Base-by-base conservation (phyloP, 371 early-diverging fungal genomes). In the Mucor irregularis region DNA sequence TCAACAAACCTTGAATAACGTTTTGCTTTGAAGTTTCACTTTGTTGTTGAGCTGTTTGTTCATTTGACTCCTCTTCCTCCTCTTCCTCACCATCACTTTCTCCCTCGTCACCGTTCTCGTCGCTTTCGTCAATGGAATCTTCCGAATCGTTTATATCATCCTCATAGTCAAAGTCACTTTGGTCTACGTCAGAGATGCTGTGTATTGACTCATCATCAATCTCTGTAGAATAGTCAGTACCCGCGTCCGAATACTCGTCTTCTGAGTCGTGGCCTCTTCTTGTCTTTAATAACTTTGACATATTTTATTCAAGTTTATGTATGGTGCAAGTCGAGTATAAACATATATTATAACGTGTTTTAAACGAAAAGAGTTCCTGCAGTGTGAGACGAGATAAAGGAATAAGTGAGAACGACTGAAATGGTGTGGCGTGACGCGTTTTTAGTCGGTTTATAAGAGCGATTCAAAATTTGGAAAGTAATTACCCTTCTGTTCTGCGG, bases 201-300 rank as follows among this genome's bases (percentile, higher is more conserved):
- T n/a, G n/a, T n/a, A n/a, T n/a, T n/a, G 34, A 26, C 1, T 26
- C 26, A 1, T 44, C 48, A 2, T 48, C 48, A 3, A 11, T 24
- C 3, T 3, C 7, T 16, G 22, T 10, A 33, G 21, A 1, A 31
- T 31, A 22, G 24, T 52, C 52, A 21, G 13, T 29, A 21, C 42
- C 52, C 11, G 40, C 39, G 6, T 53, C 39, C 16, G 25, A 38
- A 9, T 28, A 13, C 1, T 58, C 54, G 1, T 51, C 38, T 49
- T 55, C 56, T 19, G 56, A 55, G 17, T 49, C 56, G 21, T 38
- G 46, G 13, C 45, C 51, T 43, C 57, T 57, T 57, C 44, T 30
- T 17, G 30, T 28, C 35, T 38, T 17, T 37, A 55, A 38, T 22
- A 55, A 7, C 16, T 35, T 46, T 35, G 55, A 55, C 55, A 55